Conservation (phyloP, 306 rosid species). For the Urtica urens region DNA sequence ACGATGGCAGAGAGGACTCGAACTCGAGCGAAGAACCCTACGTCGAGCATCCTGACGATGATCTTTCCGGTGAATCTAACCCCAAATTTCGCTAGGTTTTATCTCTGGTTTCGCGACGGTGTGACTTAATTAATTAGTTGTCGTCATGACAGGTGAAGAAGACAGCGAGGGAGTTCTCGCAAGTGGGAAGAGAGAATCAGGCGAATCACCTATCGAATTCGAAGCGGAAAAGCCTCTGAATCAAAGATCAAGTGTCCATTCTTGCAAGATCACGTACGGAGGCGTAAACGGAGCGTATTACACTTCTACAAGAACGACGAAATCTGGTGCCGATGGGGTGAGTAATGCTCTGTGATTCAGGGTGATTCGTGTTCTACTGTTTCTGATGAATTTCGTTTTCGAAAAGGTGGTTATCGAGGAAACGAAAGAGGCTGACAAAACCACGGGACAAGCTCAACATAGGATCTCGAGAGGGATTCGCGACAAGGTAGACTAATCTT, state of each 20-base stretch:
- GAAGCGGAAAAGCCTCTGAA: slow-evolving; percentile 19
- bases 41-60: slow-evolving; percentile 72
- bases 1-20: slow-evolving; percentile 9
- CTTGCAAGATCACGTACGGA: slow-evolving; percentile 68
- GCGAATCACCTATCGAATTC: slow-evolving; percentile 6
- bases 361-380: not conserved
- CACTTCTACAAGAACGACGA: slow-evolving; percentile 53
- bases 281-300: slow-evolving; percentile 84
- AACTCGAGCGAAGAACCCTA: slow-evolving; percentile 46
- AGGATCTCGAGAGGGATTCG: slow-evolving; percentile 73
- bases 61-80: slow-evolving; percentile 34
- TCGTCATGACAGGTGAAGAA: slow-evolving; percentile 20
- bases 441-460: slow-evolving; percentile 66
- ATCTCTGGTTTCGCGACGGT: not conserved
- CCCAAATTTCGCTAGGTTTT: too few species aligned
- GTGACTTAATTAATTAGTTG: slow-evolving; percentile 6
- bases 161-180: too few species aligned
- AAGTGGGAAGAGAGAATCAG: slow-evolving; percentile 22
- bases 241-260: slow-evolving; percentile 26
- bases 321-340: slow-evolving; percentile 57
- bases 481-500: slow-evolving; percentile 89
- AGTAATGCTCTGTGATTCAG: slow-evolving; percentile 8
- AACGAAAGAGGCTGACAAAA: slow-evolving; percentile 66
- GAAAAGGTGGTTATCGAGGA: slow-evolving; percentile 60
- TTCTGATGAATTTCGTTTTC: slow-evolving; percentile 4